A percentile compares a stretch with the other conserved stretches of the same genome.
These are phyloP conservation scores for Craterostigma plantagineum DNA, from an alignment of 257 asterid genomes.

Conservation along the genomic window DNA sequence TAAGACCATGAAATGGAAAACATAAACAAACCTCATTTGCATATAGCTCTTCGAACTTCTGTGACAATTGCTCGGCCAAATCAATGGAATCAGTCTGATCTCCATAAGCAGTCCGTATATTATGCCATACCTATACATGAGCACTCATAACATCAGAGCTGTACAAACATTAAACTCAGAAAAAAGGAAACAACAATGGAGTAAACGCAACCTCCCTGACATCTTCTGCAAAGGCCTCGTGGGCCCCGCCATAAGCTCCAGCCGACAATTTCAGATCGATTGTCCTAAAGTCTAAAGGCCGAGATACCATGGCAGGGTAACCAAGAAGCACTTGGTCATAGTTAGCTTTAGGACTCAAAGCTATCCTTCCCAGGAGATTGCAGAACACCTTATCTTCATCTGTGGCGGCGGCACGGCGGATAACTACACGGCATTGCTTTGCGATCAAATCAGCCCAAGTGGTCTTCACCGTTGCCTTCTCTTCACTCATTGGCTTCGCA, in stretches of 20 bases:
- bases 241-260: constrained; percentile 81
- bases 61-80: constrained; percentile 46
- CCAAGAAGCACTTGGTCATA: constrained; percentile 72
- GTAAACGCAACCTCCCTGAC: constrained; percentile 68
- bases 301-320: constrained; percentile 81
- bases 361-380: constrained; percentile 67
- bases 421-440: constrained; percentile 78
- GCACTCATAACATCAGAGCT: constrained; percentile 12
- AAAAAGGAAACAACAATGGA: too few relatives aligned
- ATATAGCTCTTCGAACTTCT: constrained; percentile 54
- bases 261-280: constrained; percentile 86
- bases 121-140: constrained; percentile 51
- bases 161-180: constrained; percentile 32
- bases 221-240: constrained; percentile 80
- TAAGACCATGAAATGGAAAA: not conserved
- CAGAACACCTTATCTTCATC: constrained; percentile 77
- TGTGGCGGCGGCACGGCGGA: constrained; percentile 48
- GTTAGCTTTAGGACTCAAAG: constrained; percentile 46
- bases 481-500: constrained; percentile 53
- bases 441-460: constrained; percentile 44
- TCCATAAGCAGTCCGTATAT: constrained; percentile 49
- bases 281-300: constrained; percentile 84
- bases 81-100: constrained; percentile 50
- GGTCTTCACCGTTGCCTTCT: constrained; percentile 29
- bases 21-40: constrained; percentile 51